Conservation (phyloP, 257 asterid genomes). For the Catharanthus roseus region DNA sequence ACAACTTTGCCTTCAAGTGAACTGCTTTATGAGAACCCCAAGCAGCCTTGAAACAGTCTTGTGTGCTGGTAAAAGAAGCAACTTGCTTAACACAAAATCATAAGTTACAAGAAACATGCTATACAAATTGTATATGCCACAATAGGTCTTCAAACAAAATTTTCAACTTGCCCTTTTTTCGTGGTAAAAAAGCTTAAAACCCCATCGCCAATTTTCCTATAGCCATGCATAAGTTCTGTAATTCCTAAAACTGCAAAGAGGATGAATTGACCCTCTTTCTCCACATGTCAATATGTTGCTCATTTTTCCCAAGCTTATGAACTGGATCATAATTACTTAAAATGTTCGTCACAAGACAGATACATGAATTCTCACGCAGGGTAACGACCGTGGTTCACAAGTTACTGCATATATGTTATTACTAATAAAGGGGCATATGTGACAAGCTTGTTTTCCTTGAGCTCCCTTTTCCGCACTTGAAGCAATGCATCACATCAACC, state of each 20-base stretch:
- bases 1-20: slow-evolving; percentile 60
- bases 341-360: not conserved
- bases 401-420: not conserved
- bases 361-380: not conserved
- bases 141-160: not conserved
- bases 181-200: not conserved
- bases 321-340: not conserved
- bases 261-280: not conserved
- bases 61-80: slow-evolving; percentile 46
- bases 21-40: slow-evolving; percentile 93
- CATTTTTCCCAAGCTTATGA: not conserved
- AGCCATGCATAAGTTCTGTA: not conserved
- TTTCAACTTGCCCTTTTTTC: not conserved
- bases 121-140: not conserved
- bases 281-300: not conserved
- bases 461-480: not conserved
- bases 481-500: not conserved
- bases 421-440: not conserved
- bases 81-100: slow-evolving; percentile 14
- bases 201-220: not conserved
- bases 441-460: not conserved
- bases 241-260: not conserved
- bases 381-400: not conserved
- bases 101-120: slow-evolving; percentile 1
- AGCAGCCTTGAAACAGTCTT: slow-evolving; percentile 94